phyloP scores from a whole-genome alignment of 2,329 filamentous ascomycete genomes.

The Cercospora janseana region DNA sequence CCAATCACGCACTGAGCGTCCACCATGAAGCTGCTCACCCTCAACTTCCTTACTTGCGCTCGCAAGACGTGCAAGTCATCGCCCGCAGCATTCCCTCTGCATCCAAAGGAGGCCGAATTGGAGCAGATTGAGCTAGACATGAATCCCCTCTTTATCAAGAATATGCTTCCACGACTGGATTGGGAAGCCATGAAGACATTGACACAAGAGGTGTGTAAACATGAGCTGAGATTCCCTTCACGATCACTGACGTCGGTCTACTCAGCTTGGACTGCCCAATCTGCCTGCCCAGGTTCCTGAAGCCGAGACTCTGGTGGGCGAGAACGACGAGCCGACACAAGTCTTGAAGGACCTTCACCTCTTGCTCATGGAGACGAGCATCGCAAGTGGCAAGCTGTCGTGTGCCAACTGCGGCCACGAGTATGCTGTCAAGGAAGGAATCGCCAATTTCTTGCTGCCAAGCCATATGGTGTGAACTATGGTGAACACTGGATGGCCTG shows the following conservation, averaged over 20 bases:
- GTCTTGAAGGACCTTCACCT: constrained; percentile 75
- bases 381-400: constrained; percentile 82
- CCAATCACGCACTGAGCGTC: not conserved
- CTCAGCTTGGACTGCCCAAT: constrained; percentile 73
- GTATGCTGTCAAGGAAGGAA: constrained; percentile 92
- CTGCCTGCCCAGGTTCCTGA: constrained; percentile 53
- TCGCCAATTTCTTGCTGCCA: constrained; percentile 91
- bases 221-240: constrained; percentile 27
- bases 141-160: constrained; percentile 76
- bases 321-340: constrained; percentile 64
- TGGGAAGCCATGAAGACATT: constrained; percentile 78
- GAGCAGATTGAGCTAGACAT: constrained; percentile 79
- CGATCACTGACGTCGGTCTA: not conserved
- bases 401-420: constrained; percentile 91
- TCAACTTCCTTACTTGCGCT: constrained; percentile 95
- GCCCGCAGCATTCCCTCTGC: constrained; percentile 78
- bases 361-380: constrained; percentile 82
- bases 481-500: too few species aligned
- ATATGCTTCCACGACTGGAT: constrained; percentile 82
- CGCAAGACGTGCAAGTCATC: constrained; percentile 90
- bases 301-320: constrained; percentile 45
- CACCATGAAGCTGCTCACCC: constrained; percentile 89
- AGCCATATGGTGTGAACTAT: constrained; percentile 72
- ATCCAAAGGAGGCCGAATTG: constrained; percentile 88
- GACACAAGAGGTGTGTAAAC: constrained; percentile 64